Percentiles rank a stretch among this genome's conserved stretches.
phyloP scores from a whole-genome alignment of 192 early-diverging fungal species.

The Linnemannia hyalina region DNA sequence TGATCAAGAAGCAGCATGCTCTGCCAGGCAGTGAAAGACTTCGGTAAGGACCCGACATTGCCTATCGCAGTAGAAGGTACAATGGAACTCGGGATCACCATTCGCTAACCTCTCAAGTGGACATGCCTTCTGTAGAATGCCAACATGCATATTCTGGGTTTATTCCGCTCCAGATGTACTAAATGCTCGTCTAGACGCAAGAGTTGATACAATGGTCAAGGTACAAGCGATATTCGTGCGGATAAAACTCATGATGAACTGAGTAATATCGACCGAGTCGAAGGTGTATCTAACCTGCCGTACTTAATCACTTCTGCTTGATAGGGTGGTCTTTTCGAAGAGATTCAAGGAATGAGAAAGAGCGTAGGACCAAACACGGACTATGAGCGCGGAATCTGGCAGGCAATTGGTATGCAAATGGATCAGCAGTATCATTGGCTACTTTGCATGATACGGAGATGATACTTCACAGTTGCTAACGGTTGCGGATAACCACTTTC shows the following conservation, averaged over 20 bases:
- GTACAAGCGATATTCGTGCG: constrained; percentile 28
- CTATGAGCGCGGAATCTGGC: constrained; percentile 78
- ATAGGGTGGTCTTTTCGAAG: constrained; percentile 68
- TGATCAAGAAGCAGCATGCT: constrained; percentile 77
- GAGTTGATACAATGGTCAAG: constrained; percentile 92
- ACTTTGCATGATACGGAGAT: neutral
- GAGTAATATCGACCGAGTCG: neutral
- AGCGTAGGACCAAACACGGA: constrained; percentile 61
- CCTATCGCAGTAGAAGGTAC: neutral
- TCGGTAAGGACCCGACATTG: constrained; percentile 17
- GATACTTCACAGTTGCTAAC: neutral
- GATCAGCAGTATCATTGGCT: constrained; percentile 2
- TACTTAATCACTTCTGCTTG: neutral
- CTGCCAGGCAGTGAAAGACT: constrained; percentile 55
- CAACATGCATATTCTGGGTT: constrained; percentile 89
- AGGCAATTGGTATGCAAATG: constrained; percentile 74
- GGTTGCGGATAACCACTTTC: neutral
- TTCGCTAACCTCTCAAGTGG: neutral
- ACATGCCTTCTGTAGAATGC: constrained; percentile 62
- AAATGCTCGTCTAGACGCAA: constrained; percentile 82
- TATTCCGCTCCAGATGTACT: constrained; percentile 78
- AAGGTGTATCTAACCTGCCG: neutral
- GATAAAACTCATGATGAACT: neutral
- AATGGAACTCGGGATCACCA: neutral
- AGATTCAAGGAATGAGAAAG: constrained; percentile 66